Evolutionary conservation across 1,284 basidiomycete species (phyloP).

Genomic region (Volvariella volvacea): DNA sequence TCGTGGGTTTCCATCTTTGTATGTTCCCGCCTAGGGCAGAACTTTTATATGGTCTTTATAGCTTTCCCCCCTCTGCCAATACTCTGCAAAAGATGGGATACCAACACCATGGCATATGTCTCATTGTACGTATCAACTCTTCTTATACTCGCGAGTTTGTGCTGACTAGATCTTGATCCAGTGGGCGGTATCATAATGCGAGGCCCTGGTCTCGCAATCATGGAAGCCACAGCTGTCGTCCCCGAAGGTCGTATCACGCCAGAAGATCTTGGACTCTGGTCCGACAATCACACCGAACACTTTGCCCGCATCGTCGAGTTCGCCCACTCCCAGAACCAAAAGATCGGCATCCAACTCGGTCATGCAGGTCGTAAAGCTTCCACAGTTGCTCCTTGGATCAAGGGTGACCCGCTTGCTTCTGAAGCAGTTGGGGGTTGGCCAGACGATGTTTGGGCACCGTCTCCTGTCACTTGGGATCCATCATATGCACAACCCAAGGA

Average conservation of each 20-base stretch:
- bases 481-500: slow-evolving; percentile 49
- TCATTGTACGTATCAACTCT: slow-evolving; percentile 20
- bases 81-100: slow-evolving; percentile 51
- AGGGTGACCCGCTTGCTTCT: slow-evolving; percentile 23
- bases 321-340: slow-evolving; percentile 63
- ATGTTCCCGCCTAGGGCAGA: not conserved
- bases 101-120: slow-evolving; percentile 27
- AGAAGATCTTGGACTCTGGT: slow-evolving; percentile 63
- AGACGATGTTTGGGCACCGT: slow-evolving; percentile 41
- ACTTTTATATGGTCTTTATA: slow-evolving; percentile 7
- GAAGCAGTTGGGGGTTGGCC: slow-evolving; percentile 57
- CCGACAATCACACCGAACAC: slow-evolving; percentile 63
- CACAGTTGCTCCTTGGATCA: slow-evolving; percentile 51
- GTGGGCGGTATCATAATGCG: slow-evolving; percentile 42
- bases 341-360: slow-evolving; percentile 75
- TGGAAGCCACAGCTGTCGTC: slow-evolving; percentile 57
- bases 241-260: slow-evolving; percentile 53
- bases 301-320: slow-evolving; percentile 71
- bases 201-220: slow-evolving; percentile 45
- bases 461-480: slow-evolving; percentile 41
- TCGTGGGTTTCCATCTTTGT: slow-evolving; percentile 25
- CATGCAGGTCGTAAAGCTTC: slow-evolving; percentile 78
- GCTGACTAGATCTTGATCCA: slow-evolving; percentile 10
- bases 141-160: not conserved
- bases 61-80: slow-evolving; percentile 52